Percentiles rank a stretch among this genome's conserved stretches.
These are phyloP conservation scores for Citrullus mucosospermus DNA, from an alignment of 306 rosid genomes.

Conservation along the genomic window DNA sequence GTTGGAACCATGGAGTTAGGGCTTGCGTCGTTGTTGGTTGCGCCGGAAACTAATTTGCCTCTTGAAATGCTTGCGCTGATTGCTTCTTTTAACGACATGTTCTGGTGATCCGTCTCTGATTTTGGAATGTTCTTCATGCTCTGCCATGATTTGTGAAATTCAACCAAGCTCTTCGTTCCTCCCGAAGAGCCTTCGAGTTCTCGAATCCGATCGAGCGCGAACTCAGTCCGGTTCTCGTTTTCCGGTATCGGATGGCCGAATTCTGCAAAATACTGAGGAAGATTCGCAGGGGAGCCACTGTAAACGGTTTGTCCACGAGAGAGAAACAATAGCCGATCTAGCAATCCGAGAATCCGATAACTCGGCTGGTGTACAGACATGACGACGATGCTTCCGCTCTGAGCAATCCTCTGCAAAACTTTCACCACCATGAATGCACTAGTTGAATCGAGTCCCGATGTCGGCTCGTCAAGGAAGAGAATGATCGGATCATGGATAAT, in stretches of 20 bases:
- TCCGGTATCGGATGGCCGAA: constrained; percentile 89
- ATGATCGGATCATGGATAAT: constrained; percentile 87
- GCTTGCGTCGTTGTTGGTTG: constrained; percentile 26
- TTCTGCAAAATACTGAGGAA: constrained; percentile 51
- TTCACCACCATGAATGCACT: constrained; percentile 95
- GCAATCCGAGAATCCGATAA: constrained; percentile 61
- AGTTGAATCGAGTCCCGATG: constrained; percentile 90
- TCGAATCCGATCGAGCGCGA: constrained; percentile 85
- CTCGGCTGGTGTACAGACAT: constrained; percentile 96
- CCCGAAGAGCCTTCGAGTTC: constrained; percentile 74
- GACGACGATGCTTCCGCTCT: constrained; percentile 87
- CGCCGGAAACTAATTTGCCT: constrained; percentile 82
- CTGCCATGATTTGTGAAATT: constrained; percentile 83
- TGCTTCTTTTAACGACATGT: constrained; percentile 62
- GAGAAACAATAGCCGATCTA: constrained; percentile 65
- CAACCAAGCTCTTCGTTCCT: constrained; percentile 62
- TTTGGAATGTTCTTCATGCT: constrained; percentile 30
- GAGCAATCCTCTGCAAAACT: constrained; percentile 83
- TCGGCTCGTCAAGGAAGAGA: constrained; percentile 84
- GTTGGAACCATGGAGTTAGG: constrained; percentile 54
- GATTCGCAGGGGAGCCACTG: constrained; percentile 59
- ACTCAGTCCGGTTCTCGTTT: constrained; percentile 73
- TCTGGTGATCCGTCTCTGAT: not conserved
- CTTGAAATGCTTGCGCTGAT: constrained; percentile 73
- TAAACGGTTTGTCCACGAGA: constrained; percentile 81